Conservation (phyloP, 2,329 filamentous ascomycete species). For the Arthrobotrys sphaeroides region DNA sequence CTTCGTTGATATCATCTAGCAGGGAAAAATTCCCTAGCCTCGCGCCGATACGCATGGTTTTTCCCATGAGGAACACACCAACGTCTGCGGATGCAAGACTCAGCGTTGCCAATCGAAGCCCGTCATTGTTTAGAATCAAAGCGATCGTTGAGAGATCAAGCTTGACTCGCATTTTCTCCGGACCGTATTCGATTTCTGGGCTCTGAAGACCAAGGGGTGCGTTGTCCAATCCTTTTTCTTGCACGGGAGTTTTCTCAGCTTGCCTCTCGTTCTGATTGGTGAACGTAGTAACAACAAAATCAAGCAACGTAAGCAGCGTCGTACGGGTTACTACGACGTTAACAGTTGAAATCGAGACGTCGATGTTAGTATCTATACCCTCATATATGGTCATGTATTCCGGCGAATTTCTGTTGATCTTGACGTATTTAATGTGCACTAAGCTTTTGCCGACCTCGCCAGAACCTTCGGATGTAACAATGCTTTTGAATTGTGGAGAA, state of each 20-base stretch:
- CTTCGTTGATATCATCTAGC: constrained; percentile 91
- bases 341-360: constrained; percentile 91
- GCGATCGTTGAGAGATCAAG: constrained; percentile 92
- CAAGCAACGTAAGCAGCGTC: constrained; percentile 88
- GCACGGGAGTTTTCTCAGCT: constrained; percentile 59
- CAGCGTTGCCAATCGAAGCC: constrained; percentile 89
- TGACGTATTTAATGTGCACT: constrained; percentile 86
- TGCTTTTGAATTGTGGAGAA: constrained; percentile 90
- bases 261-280: constrained; percentile 70
- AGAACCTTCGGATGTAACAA: constrained; percentile 90
- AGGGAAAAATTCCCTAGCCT: constrained; percentile 87
- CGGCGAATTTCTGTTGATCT: constrained; percentile 88
- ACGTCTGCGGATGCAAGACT: constrained; percentile 93
- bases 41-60: constrained; percentile 85
- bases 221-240: constrained; percentile 59
- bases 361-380: constrained; percentile 90
- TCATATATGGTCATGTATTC: constrained; percentile 93
- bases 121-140: constrained; percentile 96
- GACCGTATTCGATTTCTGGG: constrained; percentile 60
- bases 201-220: constrained; percentile 35
- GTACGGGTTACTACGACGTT: constrained; percentile 93
- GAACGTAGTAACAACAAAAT: constrained; percentile 94
- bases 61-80: constrained; percentile 84
- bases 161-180: constrained; percentile 89
- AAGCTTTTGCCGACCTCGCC: constrained; percentile 66